A percentile compares a stretch with the other conserved stretches of the same genome.
These are phyloP conservation scores for Keqinozyma sinolaborantium DNA, from an alignment of 1,139 yeast genomes.

Conservation along the genomic window DNA sequence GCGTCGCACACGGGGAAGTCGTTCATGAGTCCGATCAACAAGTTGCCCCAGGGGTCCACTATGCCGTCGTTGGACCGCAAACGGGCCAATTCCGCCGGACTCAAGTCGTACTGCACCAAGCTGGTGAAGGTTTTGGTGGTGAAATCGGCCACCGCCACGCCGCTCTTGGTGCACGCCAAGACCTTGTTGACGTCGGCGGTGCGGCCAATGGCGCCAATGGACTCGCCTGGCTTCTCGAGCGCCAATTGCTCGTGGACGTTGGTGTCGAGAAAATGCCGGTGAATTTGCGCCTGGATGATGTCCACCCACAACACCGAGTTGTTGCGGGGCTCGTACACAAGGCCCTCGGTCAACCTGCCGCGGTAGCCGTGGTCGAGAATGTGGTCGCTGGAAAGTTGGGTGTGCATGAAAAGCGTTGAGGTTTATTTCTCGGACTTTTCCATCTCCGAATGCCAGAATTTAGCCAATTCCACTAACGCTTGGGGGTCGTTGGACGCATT, in stretches of 20 bases:
- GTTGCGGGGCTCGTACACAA: slow-evolving; percentile 57
- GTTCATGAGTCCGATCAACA: slow-evolving; percentile 74
- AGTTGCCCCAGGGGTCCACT: slow-evolving; percentile 63
- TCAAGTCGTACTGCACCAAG: slow-evolving; percentile 38
- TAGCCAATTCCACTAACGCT: slow-evolving; percentile 61
- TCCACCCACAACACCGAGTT: slow-evolving; percentile 69
- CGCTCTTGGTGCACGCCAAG: slow-evolving; percentile 54
- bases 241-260: slow-evolving; percentile 39
- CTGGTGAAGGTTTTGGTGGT: slow-evolving; percentile 16
- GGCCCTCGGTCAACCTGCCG: slow-evolving; percentile 62
- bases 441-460: slow-evolving; percentile 43
- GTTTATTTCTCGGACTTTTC: not conserved
- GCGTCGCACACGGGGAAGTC: slow-evolving; percentile 33
- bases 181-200: slow-evolving; percentile 41
- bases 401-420: not conserved
- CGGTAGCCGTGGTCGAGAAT: slow-evolving; percentile 42
- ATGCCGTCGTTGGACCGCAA: slow-evolving; percentile 74
- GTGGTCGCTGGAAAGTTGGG: slow-evolving; percentile 13
- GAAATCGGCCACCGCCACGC: slow-evolving; percentile 52
- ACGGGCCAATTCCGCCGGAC: slow-evolving; percentile 38
- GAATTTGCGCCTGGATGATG: slow-evolving; percentile 56
- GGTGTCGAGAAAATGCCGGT: slow-evolving; percentile 32
- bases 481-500: slow-evolving; percentile 72
- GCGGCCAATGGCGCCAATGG: slow-evolving; percentile 64
- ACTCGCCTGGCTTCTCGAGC: slow-evolving; percentile 32